Base-by-base conservation (phyloP, 345 rosid genomes). In the Populus deltoides region DNA sequence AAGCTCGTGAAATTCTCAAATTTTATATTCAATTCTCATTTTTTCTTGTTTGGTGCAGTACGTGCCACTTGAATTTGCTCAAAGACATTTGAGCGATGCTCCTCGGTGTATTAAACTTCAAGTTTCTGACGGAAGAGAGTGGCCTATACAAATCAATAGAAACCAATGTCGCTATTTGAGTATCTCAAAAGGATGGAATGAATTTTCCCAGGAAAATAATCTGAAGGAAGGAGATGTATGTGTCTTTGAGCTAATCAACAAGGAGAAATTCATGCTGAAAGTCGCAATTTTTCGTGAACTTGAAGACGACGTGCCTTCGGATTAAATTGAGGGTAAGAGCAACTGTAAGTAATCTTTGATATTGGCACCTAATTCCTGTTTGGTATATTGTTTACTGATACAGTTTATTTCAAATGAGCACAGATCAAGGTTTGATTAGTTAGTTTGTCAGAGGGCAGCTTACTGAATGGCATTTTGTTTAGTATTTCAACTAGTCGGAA, bases 191-290 rank as follows among this genome's bases (percentile, higher is more conserved):
- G 89, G 86, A 18, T 76, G 78, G 83, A 9, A 9, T 0, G 39
- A 31, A 35, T 82, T 84, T 73, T 25, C 24, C 45, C 53, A 24
- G 7, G 76, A 74, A 8, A 78, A 70, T 71, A 24, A 59, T 12
- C 47, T 82, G 51, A 7, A 57, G 7, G 57, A 5, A 29, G 80
- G 80, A 33, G 80, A 81, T 3, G 77, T 81, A 8, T 81, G 81
- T 39, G 20, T 81, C 66, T 81, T 81, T 6, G 80, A 81, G 77
- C 66, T 81, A 24, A 53, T 73, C 18, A 76, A 59, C 38, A 76
- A 59, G 12, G 61, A 51, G 29, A 9, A 18, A 0, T 3, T 55
- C 53, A 74, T 61, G 71, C 47, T 75, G 65, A 45, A 74, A 49
- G 72, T 55, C 35, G 20, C 29, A 3, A 74, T 70, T 8, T 78